Conservation (phyloP, 2,329 filamentous ascomycete species). For the Coniochaeta sp. region DNA sequence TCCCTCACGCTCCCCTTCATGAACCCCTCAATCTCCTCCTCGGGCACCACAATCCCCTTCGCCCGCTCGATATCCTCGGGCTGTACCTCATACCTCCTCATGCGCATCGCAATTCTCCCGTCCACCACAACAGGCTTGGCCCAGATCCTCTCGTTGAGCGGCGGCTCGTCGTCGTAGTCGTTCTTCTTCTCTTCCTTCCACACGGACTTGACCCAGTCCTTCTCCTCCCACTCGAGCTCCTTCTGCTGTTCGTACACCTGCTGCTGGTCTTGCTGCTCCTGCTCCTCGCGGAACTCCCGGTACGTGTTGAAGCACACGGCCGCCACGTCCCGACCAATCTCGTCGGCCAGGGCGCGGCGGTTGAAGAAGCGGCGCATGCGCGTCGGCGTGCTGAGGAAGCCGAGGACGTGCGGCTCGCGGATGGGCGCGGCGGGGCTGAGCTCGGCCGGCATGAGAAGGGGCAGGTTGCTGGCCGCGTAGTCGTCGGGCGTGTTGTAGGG, state of each 20-base stretch:
- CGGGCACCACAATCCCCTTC: slow-evolving; percentile 51
- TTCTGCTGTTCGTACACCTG: slow-evolving; percentile 52
- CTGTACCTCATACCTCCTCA: slow-evolving; percentile 69
- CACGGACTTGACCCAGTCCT: slow-evolving; percentile 29
- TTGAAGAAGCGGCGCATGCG: slow-evolving; percentile 85
- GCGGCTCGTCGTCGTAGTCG: slow-evolving; percentile 15
- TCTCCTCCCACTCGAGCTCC: slow-evolving; percentile 44
- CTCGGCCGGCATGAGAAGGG: slow-evolving; percentile 58
- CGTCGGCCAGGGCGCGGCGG: slow-evolving; percentile 76
- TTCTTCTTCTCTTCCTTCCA: slow-evolving; percentile 34
- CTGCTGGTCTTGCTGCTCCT: slow-evolving; percentile 20
- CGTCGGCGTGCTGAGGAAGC: slow-evolving; percentile 83
- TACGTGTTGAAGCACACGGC: slow-evolving; percentile 65
- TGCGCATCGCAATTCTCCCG: slow-evolving; percentile 64
- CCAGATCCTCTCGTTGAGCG: slow-evolving; percentile 65
- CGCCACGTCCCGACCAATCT: slow-evolving; percentile 80
- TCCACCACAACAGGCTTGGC: slow-evolving; percentile 69
- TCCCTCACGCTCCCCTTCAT: slow-evolving; percentile 52
- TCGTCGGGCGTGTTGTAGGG: slow-evolving; percentile 69
- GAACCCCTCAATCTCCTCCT: slow-evolving; percentile 65
- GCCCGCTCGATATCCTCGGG: slow-evolving; percentile 65
- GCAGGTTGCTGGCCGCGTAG: slow-evolving; percentile 61
- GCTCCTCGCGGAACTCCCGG: slow-evolving; percentile 41
- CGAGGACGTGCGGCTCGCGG: slow-evolving; percentile 81
- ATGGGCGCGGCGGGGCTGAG: slow-evolving; percentile 70